Evolutionary conservation across 495 filamentous ascomycete species (phyloP).

Genomic region (Pseudevernia furfuracea): DNA sequence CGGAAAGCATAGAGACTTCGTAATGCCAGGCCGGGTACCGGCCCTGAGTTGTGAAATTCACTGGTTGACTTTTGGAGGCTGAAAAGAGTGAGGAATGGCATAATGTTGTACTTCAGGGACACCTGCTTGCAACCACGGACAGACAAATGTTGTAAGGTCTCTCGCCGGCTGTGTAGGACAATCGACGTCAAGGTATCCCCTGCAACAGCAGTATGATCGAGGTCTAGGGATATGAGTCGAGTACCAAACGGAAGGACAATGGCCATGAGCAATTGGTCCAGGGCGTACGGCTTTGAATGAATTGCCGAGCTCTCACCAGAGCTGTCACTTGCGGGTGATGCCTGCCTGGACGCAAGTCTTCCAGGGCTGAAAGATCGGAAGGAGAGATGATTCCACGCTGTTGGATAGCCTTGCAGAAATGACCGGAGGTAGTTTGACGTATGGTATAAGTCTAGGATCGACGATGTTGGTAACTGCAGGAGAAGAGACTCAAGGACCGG

Average conservation of each 20-base stretch:
- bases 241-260: conserved; percentile 49
- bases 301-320: conserved; percentile 36
- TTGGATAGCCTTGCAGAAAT: conserved; percentile 50
- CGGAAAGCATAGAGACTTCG: conserved; percentile 56
- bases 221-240: conserved; percentile 48
- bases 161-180: conserved; percentile 46
- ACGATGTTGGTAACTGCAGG: conserved; percentile 48
- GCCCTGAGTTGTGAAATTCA: conserved; percentile 14
- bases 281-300: conserved; percentile 48
- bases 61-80: conserved; percentile 31
- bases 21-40: conserved; percentile 39
- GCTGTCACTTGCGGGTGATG: conserved; percentile 33
- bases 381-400: conserved; percentile 54
- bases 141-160: conserved; percentile 51
- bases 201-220: conserved; percentile 55
- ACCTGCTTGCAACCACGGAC: conserved; percentile 60
- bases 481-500: conserved; percentile 52
- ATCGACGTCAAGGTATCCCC: conserved; percentile 48
- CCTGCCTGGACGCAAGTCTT: conserved; percentile 32
- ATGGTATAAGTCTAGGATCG: conserved; percentile 51
- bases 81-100: conserved; percentile 49
- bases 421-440: conserved; percentile 47
- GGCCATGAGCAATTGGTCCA: conserved; percentile 50
- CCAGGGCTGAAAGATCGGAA: conserved; percentile 48
- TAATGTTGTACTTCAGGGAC: conserved; percentile 57